Percentiles rank a stretch among this genome's conserved stretches.
phyloP scores from a whole-genome alignment of 768 basidiomycete species.

The Neoboletus subvelutipes region DNA sequence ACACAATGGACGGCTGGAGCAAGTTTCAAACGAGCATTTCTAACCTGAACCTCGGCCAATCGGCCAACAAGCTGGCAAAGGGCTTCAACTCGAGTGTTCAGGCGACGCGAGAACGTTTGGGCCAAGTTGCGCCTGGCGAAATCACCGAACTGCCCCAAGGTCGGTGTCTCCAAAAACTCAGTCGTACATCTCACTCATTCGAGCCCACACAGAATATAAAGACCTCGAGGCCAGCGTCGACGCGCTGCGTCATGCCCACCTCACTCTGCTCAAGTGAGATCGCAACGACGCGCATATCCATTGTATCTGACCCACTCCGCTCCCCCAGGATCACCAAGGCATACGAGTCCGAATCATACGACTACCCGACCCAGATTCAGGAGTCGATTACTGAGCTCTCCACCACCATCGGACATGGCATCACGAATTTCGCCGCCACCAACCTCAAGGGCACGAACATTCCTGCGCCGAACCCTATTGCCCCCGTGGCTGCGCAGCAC shows the following conservation, averaged over 20 bases:
- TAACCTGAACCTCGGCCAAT: conserved; percentile 69
- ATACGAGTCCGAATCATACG: conserved; percentile 84
- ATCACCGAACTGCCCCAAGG: conserved; percentile 94
- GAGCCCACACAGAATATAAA: conserved; percentile 75
- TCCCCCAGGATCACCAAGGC: conserved; percentile 75
- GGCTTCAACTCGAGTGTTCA: conserved; percentile 81
- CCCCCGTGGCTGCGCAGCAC: conserved; percentile 63
- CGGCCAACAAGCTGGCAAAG: conserved; percentile 73
- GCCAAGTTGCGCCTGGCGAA: conserved; percentile 88
- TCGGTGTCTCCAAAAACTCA: conserved; percentile 27
- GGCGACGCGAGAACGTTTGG: conserved; percentile 84
- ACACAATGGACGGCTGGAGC: conserved; percentile 55
- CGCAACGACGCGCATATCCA: not conserved
- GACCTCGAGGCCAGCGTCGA: conserved; percentile 95
- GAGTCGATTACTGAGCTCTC: conserved; percentile 76
- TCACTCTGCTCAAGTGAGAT: conserved; percentile 72
- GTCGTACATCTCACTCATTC: not conserved
- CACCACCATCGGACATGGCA: conserved; percentile 65
- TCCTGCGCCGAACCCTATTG: conserved; percentile 62
- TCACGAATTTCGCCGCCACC: conserved; percentile 82
- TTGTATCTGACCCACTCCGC: not conserved
- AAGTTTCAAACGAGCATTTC: conserved; percentile 64
- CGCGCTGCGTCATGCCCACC: conserved; percentile 78
- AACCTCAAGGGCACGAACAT: conserved; percentile 89
- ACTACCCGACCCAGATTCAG: conserved; percentile 88